phyloP scores from a whole-genome alignment of 805 yeast genomes.

The Candida caryicola region DNA sequence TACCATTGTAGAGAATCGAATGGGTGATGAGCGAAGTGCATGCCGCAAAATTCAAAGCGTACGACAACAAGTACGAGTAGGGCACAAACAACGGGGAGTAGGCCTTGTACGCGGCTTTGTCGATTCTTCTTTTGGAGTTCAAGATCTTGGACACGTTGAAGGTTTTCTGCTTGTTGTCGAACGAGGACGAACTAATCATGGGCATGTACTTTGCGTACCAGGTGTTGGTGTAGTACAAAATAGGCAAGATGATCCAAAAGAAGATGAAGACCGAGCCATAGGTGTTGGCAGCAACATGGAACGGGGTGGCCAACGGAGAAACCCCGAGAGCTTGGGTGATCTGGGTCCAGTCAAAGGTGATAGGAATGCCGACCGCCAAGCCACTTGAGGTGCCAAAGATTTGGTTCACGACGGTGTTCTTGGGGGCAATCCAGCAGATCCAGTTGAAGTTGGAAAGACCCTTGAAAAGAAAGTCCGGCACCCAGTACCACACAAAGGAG shows the following conservation, averaged over 20 bases:
- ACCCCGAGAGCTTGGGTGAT: constrained; percentile 17
- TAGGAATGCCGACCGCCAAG: constrained; percentile 27
- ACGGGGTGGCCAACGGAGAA: constrained; percentile 19
- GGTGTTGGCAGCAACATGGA: constrained; percentile 16
- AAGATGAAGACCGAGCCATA: constrained; percentile 16
- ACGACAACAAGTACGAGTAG: constrained; percentile 17
- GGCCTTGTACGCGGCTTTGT: constrained; percentile 14
- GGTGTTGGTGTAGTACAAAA: constrained; percentile 19
- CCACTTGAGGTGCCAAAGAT: constrained; percentile 27
- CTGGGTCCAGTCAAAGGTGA: constrained; percentile 31
- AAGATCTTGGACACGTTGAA: constrained; percentile 19
- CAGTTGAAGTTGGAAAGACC: constrained; percentile 28
- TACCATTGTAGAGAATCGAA: constrained; percentile 18
- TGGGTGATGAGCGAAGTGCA: constrained; percentile 18
- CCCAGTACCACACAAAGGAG: constrained; percentile 28
- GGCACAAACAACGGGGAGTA: constrained; percentile 21
- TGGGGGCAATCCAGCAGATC: constrained; percentile 31
- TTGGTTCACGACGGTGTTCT: constrained; percentile 20
- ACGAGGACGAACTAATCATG: constrained; percentile 18
- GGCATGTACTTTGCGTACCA: constrained; percentile 24
- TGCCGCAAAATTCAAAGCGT: constrained; percentile 22
- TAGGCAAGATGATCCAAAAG: constrained; percentile 15
- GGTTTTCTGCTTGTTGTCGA: constrained; percentile 15
- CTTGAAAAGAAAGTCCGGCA: constrained; percentile 26
- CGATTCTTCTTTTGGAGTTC: constrained; percentile 11